Evolutionary conservation across 176 grass and related monocot species (phyloP).

Genomic region (Musa schizocarpa): DNA sequence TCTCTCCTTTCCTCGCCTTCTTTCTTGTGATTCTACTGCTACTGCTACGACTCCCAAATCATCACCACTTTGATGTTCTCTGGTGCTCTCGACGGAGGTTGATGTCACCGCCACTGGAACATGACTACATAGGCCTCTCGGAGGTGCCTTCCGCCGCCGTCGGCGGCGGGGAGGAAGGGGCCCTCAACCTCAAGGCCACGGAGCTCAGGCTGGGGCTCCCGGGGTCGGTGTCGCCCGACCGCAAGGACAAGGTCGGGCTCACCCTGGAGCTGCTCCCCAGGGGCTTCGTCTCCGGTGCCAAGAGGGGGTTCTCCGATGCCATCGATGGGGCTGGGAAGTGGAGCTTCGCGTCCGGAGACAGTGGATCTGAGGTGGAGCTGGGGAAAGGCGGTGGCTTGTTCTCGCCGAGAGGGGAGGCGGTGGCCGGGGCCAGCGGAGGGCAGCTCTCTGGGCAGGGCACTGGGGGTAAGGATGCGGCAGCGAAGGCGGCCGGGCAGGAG

Average conservation of each 20-base stretch:
- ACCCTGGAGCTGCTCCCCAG: constrained; percentile 37
- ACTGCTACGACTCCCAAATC: neutral
- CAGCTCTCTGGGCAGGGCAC: constrained; percentile 1
- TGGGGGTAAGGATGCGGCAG: constrained; percentile 6
- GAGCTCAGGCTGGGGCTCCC: constrained; percentile 86
- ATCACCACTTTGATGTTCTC: neutral
- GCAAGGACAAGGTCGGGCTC: constrained; percentile 23
- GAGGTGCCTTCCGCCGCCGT: neutral
- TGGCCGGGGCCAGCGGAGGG: neutral
- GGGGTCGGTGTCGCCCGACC: constrained; percentile 47
- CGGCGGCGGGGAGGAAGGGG: constrained; percentile 7
- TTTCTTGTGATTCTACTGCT: neutral
- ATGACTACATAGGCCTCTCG: constrained; percentile 85
- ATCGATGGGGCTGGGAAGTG: constrained; percentile 5
- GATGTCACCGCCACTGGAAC: constrained; percentile 85
- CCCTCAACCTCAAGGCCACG: constrained; percentile 55
- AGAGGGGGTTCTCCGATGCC: constrained; percentile 4
- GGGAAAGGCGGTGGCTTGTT: constrained; percentile 5
- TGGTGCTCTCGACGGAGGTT: neutral
- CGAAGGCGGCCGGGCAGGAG: constrained; percentile 19
- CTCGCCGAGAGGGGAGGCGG: neutral
- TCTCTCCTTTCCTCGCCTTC: neutral
- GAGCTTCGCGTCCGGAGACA: neutral
- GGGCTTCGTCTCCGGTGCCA: constrained; percentile 3
- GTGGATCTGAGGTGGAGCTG: neutral